Conservation (phyloP, 2,329 filamentous ascomycete species). For the Pseudogymnoascus sp. region DNA sequence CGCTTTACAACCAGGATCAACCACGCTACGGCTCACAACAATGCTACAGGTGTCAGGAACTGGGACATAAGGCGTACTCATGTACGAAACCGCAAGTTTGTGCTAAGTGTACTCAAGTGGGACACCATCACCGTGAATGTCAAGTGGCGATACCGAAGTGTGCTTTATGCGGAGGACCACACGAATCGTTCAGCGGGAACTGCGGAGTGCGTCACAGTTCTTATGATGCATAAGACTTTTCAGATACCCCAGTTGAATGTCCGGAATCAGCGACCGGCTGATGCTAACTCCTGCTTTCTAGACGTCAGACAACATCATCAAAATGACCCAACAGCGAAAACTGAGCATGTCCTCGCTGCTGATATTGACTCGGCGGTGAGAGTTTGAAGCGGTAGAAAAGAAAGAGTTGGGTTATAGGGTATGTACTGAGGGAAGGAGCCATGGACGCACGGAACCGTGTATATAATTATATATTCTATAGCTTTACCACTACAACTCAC, state of each 20-base stretch:
- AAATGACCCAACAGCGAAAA: too few relatives aligned
- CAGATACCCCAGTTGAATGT: slow-evolving; percentile 4
- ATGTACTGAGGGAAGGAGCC: too few relatives aligned
- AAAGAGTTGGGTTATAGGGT: too few relatives aligned
- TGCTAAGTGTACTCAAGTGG: slow-evolving; percentile 13
- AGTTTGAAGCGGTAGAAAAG: too few relatives aligned
- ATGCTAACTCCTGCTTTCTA: too few relatives aligned
- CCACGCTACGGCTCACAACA: slow-evolving; percentile 16
- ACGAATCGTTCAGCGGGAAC: slow-evolving; percentile 20
- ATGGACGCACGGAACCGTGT: too few relatives aligned
- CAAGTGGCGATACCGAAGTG: slow-evolving; percentile 15
- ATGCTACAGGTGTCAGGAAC: slow-evolving; percentile 27
- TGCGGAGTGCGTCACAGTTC: slow-evolving; percentile 17
- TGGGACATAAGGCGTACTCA: slow-evolving; percentile 24
- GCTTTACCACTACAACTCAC: too few relatives aligned
- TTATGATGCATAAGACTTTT: slow-evolving; percentile 17
- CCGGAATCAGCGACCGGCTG: slow-evolving; percentile 8
- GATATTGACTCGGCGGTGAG: too few relatives aligned
- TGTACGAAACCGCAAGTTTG: slow-evolving; percentile 21
- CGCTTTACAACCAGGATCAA: too few relatives aligned
- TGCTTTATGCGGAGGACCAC: slow-evolving; percentile 14
- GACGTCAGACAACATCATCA: too few relatives aligned
- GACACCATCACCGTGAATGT: slow-evolving; percentile 19
- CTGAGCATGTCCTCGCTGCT: too few relatives aligned
- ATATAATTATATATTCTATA: too few relatives aligned